Percentiles rank a stretch among this genome's conserved stretches.
Conservation (phyloP, 1,284 basidiomycete species). For the Cutaneotrichosporon sp. region DNA sequence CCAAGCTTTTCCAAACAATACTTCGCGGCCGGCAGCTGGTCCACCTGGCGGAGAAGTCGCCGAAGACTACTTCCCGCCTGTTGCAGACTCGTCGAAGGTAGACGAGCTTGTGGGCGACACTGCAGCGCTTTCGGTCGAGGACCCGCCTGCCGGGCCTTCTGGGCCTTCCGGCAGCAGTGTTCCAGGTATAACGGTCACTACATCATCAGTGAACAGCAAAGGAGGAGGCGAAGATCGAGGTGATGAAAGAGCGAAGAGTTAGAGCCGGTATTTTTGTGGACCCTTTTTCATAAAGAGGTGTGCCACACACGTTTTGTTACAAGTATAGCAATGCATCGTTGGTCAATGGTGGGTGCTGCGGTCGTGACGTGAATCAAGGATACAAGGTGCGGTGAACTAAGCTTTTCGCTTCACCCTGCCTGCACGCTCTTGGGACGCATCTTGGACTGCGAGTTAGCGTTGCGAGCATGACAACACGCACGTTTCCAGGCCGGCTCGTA, state of each 20-base stretch:
- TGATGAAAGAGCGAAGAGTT: too few species aligned
- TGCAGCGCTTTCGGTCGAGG: slow-evolving; percentile 1
- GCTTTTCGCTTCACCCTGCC: slow-evolving; percentile 4
- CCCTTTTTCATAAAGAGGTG: too few species aligned
- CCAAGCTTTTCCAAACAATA: slow-evolving; percentile 34
- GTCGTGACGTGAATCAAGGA: too few species aligned
- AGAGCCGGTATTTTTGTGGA: too few species aligned
- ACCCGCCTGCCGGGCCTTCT: background rate
- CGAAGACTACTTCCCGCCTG: slow-evolving; percentile 35
- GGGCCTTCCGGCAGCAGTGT: background rate
- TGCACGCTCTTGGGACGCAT: slow-evolving; percentile 9
- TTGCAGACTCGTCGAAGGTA: background rate
- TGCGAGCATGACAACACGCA: slow-evolving; percentile 11
- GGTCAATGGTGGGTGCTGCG: background rate
- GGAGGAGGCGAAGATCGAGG: too few species aligned
- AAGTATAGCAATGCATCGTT: slow-evolving; percentile 11
- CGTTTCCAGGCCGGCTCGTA: slow-evolving; percentile 41
- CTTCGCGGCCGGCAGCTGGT: slow-evolving; percentile 20
- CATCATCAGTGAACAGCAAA: too few species aligned
- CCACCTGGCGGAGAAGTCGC: slow-evolving; percentile 18
- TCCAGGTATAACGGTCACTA: too few species aligned
- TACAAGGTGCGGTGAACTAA: too few species aligned
- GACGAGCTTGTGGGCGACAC: slow-evolving; percentile 1
- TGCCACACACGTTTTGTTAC: too few species aligned
- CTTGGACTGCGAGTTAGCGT: background rate